A percentile compares a stretch with the other conserved stretches of the same genome.
Evolutionary conservation across 1,139 yeast species (phyloP).

Genomic region (Sugiyamaella grinbergsii): DNA sequence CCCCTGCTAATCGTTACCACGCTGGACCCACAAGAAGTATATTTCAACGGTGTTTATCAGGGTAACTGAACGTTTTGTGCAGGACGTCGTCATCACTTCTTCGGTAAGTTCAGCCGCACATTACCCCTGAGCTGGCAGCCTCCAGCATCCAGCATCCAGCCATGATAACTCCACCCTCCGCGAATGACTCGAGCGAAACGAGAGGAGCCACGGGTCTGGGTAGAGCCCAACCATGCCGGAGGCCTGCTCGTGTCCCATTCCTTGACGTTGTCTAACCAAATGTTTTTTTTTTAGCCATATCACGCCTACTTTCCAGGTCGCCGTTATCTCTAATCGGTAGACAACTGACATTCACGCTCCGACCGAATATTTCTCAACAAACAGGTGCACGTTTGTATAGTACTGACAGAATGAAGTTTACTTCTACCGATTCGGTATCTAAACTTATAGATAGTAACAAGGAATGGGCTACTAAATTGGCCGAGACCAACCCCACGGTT

Average conservation of each 20-base stretch:
- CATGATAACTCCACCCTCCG: background rate
- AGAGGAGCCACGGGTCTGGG: too few relatives aligned
- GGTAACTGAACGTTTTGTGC: background rate
- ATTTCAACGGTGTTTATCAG: conserved; percentile 12
- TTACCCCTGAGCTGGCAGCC: conserved; percentile 12
- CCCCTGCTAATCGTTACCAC: conserved; percentile 25
- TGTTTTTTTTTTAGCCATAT: conserved; percentile 7
- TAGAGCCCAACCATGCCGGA: too few relatives aligned
- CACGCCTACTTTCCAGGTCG: conserved; percentile 2
- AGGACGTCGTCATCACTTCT: background rate
- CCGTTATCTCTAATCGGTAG: conserved; percentile 11
- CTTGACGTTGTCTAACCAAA: too few relatives aligned
- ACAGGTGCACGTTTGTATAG: background rate
- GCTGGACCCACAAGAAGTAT: conserved; percentile 19
- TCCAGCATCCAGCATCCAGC: background rate
- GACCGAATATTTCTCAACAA: background rate
- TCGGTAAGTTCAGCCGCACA: conserved; percentile 20
- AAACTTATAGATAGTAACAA: conserved; percentile 71
- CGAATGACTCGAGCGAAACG: too few relatives aligned
- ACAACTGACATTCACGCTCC: background rate
- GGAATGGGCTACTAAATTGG: conserved; percentile 63
- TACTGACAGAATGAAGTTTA: conserved; percentile 12
- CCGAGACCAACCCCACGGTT: conserved; percentile 61
- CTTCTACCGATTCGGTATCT: conserved; percentile 43
- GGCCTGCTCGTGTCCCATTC: too few relatives aligned